Conservation (phyloP, 2,329 filamentous ascomycete genomes). For the Cadophora luteo-olivacea region DNA sequence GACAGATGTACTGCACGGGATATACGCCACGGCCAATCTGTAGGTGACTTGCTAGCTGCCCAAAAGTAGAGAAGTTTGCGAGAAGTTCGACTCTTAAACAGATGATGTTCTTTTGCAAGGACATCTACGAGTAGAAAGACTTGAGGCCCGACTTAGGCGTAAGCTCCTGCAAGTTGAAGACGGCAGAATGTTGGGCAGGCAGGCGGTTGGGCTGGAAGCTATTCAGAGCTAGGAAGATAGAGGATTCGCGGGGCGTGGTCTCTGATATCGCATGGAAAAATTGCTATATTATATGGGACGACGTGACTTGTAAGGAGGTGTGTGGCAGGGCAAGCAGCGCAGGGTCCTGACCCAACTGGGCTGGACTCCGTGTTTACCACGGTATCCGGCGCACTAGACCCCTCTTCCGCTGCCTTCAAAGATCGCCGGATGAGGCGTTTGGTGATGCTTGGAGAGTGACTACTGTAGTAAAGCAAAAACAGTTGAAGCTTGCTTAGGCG, state of each 20-base stretch:
- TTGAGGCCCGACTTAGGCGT: constrained; percentile 3
- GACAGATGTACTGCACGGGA: neutral
- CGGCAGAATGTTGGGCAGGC: constrained; percentile 8
- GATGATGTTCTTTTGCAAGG: neutral
- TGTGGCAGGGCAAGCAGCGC: neutral
- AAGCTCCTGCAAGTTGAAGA: neutral
- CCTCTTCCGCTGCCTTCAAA: constrained; percentile 14
- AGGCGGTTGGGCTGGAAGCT: constrained; percentile 2
- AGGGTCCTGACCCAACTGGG: constrained; percentile 9
- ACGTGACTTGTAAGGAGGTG: constrained; percentile 2
- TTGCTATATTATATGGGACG: neutral
- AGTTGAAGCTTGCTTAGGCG: neutral
- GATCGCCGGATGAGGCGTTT: constrained; percentile 37
- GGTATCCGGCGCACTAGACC: constrained; percentile 36
- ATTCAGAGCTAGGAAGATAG: constrained; percentile 8
- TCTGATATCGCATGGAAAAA: constrained; percentile 6
- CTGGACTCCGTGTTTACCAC: constrained; percentile 22
- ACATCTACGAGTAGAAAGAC: neutral
- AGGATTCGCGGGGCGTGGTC: neutral
- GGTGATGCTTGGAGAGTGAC: constrained; percentile 38
- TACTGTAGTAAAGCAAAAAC: constrained; percentile 24
- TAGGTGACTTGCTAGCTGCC: neutral
- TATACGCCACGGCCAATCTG: neutral
- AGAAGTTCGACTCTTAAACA: neutral
- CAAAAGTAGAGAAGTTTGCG: constrained; percentile 14